These are phyloP conservation scores for Boletus insuetus DNA, from an alignment of 768 basidiomycete species.

Conservation along the genomic window DNA sequence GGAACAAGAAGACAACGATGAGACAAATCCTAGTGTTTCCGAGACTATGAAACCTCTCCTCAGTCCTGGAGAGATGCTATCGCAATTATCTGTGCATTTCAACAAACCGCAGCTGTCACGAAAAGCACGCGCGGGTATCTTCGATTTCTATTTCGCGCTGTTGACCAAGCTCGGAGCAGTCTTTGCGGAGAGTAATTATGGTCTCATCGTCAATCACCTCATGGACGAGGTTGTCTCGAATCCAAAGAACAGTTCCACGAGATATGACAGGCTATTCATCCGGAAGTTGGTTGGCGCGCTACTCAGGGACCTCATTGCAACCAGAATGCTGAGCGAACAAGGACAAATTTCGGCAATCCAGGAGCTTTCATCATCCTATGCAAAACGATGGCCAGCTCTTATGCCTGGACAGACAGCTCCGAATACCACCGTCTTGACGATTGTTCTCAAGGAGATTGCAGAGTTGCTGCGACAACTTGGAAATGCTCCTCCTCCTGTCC, in stretches of 20 bases:
- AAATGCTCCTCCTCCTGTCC: conserved; percentile 86
- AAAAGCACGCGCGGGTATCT: conserved; percentile 77
- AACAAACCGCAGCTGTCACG: conserved; percentile 70
- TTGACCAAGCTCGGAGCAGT: conserved; percentile 69
- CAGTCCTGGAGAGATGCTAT: conserved; percentile 75
- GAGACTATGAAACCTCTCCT: conserved; percentile 69
- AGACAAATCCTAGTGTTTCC: conserved; percentile 41
- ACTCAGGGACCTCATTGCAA: conserved; percentile 82
- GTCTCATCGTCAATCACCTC: conserved; percentile 74
- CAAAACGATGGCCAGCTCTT: conserved; percentile 91
- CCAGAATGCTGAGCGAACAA: conserved; percentile 87
- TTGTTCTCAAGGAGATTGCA: conserved; percentile 80
- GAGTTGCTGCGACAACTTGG: conserved; percentile 86
- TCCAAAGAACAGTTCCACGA: conserved; percentile 49
- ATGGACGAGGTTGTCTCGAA: conserved; percentile 72
- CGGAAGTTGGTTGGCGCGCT: conserved; percentile 74
- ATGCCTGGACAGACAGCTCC: conserved; percentile 83
- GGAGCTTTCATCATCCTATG: conserved; percentile 75
- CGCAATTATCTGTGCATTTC: conserved; percentile 74
- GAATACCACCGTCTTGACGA: conserved; percentile 59
- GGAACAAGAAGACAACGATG: conserved; percentile 59
- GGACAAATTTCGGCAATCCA: conserved; percentile 90
- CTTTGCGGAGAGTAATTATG: conserved; percentile 84
- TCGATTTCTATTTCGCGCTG: conserved; percentile 83
- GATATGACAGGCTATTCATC: conserved; percentile 73